phyloP scores from a whole-genome alignment of 2,329 filamentous ascomycete species.

The Epichloe gansuensis region DNA sequence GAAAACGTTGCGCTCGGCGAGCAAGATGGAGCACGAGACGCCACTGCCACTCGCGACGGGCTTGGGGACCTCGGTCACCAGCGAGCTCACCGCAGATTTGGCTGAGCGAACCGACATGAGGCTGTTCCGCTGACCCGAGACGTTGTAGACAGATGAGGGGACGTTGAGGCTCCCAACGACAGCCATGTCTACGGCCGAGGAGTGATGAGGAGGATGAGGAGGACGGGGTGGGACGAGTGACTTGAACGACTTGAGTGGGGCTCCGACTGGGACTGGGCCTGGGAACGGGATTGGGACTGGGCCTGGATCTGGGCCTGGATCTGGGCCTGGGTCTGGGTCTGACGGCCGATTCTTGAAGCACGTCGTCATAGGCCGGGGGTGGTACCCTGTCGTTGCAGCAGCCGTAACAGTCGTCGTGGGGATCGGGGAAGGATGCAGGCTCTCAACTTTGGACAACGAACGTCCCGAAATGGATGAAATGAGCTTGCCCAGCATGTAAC shows the following conservation, averaged over 20 bases:
- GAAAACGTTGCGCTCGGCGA: conserved; percentile 73
- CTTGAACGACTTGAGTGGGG: conserved; percentile 3
- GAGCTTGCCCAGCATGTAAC: conserved; percentile 7
- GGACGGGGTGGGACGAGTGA: no score
- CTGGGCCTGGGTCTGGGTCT: not conserved
- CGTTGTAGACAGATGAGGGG: conserved; percentile 13
- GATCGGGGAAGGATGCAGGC: not conserved
- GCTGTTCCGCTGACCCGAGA: conserved; percentile 31
- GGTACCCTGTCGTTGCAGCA: conserved; percentile 8
- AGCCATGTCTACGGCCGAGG: conserved; percentile 11
- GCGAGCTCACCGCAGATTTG: conserved; percentile 38
- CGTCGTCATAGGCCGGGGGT: conserved; percentile 22
- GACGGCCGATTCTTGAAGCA: conserved; percentile 10
- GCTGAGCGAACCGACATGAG: conserved; percentile 37
- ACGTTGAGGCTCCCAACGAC: conserved; percentile 12
- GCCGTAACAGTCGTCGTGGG: not conserved
- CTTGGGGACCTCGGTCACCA: conserved; percentile 49
- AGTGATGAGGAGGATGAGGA: not conserved
- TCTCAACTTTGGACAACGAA: conserved; percentile 1
- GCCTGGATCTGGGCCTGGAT: no score
- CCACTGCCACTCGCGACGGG: conserved; percentile 71
- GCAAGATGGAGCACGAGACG: conserved; percentile 57
- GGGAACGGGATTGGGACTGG: no score
- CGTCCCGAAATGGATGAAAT: conserved; percentile 7
- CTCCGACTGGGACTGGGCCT: not conserved